Evolutionary conservation across 1,284 basidiomycete genomes (phyloP).

Genomic region (Boletus mariae): DNA sequence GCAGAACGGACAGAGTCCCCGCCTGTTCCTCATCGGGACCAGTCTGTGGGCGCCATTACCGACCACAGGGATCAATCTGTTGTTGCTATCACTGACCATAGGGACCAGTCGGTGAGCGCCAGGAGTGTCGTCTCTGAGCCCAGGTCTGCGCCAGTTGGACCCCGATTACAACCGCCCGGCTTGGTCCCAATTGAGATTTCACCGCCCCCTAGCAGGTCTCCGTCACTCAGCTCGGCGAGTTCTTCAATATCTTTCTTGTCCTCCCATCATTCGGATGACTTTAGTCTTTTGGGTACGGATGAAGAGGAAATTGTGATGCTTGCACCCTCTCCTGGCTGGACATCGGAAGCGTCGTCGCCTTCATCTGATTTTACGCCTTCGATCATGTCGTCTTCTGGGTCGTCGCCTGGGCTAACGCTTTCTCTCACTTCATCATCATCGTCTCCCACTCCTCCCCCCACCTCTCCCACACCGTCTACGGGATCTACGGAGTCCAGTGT

Average conservation of each 20-base stretch:
- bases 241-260: constrained; percentile 62
- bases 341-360: constrained; percentile 32
- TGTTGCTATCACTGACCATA: constrained; percentile 32
- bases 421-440: constrained; percentile 32
- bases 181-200: constrained; percentile 31
- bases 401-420: constrained; percentile 32
- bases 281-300: constrained; percentile 39
- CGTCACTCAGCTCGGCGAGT: constrained; percentile 47
- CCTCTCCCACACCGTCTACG: constrained; percentile 34
- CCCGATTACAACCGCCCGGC: constrained; percentile 21
- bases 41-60: constrained; percentile 38
- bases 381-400: constrained; percentile 30
- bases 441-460: constrained; percentile 33
- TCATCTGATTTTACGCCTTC: constrained; percentile 34
- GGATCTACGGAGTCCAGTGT: constrained; percentile 38
- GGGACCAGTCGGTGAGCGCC: constrained; percentile 42
- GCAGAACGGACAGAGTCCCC: constrained; percentile 19
- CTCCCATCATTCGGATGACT: constrained; percentile 73
- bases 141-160: constrained; percentile 27
- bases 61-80: constrained; percentile 28
- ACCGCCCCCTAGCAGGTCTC: constrained; percentile 41
- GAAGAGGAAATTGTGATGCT: constrained; percentile 30
- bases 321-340: constrained; percentile 29
- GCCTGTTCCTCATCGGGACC: constrained; percentile 37
- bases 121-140: constrained; percentile 24